Base-by-base conservation (phyloP, 345 rosid genomes). In the Luvunga scandens region DNA sequence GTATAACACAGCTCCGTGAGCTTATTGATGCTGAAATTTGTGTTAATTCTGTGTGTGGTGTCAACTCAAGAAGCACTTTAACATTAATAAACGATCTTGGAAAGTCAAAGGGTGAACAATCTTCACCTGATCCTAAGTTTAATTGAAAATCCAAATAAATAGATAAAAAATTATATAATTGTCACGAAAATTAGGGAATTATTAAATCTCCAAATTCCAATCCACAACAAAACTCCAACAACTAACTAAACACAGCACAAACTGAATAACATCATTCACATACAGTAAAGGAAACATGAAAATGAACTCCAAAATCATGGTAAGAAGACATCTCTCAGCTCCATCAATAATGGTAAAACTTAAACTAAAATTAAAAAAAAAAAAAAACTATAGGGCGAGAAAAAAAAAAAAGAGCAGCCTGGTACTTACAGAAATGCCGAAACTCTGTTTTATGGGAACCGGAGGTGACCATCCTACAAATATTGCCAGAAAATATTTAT, bases 361-460 rank as follows among this genome's bases (percentile, higher is more conserved):
- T 12, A 45, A 45, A 45, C 18, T 3, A 45, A 45, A 13, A 45
- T 59, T n/a, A n/a, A 18, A 19, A 48, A 33, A 10, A 2, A 1
- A 6, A 7, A 34, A 34, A 34, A 38, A 38, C 42, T 7, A 8
- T 38, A 38, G 10, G 10, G 7, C n/a, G n/a, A n/a, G n/a, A n/a
- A n/a, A n/a, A n/a, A 14, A 6, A n/a, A 24, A 28, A 38, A 63
- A 39, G 38, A 6, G 18, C 42, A 34, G 75, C 1, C 16, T 12
- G 75, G 74, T 42, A 68, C 82, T 79, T 34, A 79, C 82, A 73
- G 70, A 74, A 18, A 79, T 33, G 36, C 25, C 13, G 25, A 69
- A 74, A 59, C 34, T 60, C 7, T 64, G 50, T 22, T 65, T 65
- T 71, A 45, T 31, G 62, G 73, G 59, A 42, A 67, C 18, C n/a